Base-by-base conservation (phyloP, 306 rosid genomes). In the Dryas octopetala region DNA sequence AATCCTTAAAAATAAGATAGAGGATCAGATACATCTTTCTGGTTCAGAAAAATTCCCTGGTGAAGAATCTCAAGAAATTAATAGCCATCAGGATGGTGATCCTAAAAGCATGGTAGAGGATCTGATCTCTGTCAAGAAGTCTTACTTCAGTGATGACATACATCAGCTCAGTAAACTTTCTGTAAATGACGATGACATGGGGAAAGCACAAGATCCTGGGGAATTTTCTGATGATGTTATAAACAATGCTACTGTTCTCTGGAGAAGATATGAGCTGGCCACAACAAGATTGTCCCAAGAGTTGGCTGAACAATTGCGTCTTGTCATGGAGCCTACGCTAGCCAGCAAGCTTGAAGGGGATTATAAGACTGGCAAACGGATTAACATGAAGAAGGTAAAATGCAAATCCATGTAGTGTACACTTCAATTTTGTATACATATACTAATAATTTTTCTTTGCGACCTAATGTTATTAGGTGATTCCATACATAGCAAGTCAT, bases 321-420 rank as follows among this genome's bases (percentile, higher is more conserved):
- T 94, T 68, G 89, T 94, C 71, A 80, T 94, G 88, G 98, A 91
- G 79, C 98, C 98, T 64, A 91, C 94, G 19, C 64, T 88, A 15
- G 98, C 97, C 41, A 91, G 96, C 85, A 91, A 91, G 79, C 97
- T 94, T 66, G 96, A 91, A 84, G 98, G 98, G 26, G 96, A 94
- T 79, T 94, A 87, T 87, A 91, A 86, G 83, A 91, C 98, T 52
- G 98, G 98, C 32, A 94, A 90, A 82, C 84, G 98, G 73, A 88
- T 94, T 67, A 90, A 91, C 79, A 89, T 94, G 98, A 94, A 94
- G 76, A 94, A 89, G 97, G 98, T 93, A 78, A 48, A n/a, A 62
- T 19, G 13, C 9, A 50, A 23, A 48, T 44, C 57, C 28, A 26
- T 7, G 38, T 7, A 40, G 47, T 64, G 43, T 48, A 19, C 6